Conservation (phyloP, 2,329 filamentous ascomycete species). For the Xylaria sp. region DNA sequence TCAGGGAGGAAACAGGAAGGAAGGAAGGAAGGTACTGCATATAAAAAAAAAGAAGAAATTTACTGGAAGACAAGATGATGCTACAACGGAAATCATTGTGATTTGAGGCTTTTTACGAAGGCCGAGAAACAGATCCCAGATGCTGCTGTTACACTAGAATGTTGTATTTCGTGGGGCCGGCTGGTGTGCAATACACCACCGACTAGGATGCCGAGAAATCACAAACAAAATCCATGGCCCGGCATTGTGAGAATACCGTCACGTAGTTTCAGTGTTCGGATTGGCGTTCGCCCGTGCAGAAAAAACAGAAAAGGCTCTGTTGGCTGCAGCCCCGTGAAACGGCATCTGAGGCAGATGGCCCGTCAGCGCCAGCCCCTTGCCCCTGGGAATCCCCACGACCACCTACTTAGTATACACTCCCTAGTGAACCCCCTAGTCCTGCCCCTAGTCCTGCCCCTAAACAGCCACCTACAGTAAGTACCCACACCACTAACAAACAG, state of each 20-base stretch:
- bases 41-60: neutral
- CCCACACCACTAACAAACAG: no score
- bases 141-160: neutral
- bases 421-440: neutral
- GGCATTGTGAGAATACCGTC: constrained; percentile 40
- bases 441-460: no score
- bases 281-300: constrained; percentile 45
- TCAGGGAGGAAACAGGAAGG: neutral
- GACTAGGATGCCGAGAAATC: constrained; percentile 24
- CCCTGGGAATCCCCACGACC: constrained; percentile 21
- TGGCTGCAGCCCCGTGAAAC: constrained; percentile 45
- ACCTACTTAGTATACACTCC: no score
- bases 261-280: constrained; percentile 48
- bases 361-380: constrained; percentile 37
- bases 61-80: neutral
- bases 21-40: neutral
- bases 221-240: constrained; percentile 34
- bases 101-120: neutral
- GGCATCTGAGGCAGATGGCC: constrained; percentile 47
- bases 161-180: no score
- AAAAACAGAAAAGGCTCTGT: constrained; percentile 23
- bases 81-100: neutral
- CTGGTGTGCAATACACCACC: no score
- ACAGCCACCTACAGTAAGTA: neutral
- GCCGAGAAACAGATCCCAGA: constrained; percentile 1